Base-by-base conservation (phyloP, 306 rosid genomes). In the Medicago arabica region DNA sequence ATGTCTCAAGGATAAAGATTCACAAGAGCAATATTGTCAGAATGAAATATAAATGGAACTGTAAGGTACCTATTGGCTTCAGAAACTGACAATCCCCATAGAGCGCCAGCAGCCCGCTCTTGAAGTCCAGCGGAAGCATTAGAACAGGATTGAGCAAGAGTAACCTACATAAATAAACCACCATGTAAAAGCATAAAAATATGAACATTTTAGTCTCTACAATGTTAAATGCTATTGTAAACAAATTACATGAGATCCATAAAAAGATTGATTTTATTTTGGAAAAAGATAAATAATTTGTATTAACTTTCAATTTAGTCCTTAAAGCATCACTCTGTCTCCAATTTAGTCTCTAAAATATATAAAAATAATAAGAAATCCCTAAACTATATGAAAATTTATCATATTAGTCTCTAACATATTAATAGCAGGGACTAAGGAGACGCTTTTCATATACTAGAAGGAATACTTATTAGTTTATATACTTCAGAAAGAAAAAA, bases 21-120 rank as follows among this genome's bases (percentile, higher is more conserved):
- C 68, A 49, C 34, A 18, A 16, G 46, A 75, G 38, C 15, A 31
- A 79, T 58, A 49, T 23, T 49, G 57, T 49, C 12, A 3, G 21
- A 63, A 75, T 57, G 50, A 68, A 68, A 61, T 69, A 75, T 63
- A 62, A 55, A 69, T 6, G 9, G 25, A 75, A 77, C 49, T 82
- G 76, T 57, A 62, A 9, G 72, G 73, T 85, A 96, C 99, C 99
- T 96, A 75, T 96, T 96, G 79, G 96, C 91, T 89, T 96, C 99
- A 18, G 99, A 96, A 78, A 96, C 98, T 23, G 99, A 96, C 85
- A 96, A 80, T 86, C 99, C 99, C 99, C 99, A 96, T 53, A 96
- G 96, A 79, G 99, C 99, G 85, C 99, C 99, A 49, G 99, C 99
- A 69, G 99, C 99, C 84, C 99, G 89, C 87, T 96, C 99, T 81